phyloP scores from a whole-genome alignment of 2,329 filamentous ascomycete genomes.

The Sporothrix luriei region DNA sequence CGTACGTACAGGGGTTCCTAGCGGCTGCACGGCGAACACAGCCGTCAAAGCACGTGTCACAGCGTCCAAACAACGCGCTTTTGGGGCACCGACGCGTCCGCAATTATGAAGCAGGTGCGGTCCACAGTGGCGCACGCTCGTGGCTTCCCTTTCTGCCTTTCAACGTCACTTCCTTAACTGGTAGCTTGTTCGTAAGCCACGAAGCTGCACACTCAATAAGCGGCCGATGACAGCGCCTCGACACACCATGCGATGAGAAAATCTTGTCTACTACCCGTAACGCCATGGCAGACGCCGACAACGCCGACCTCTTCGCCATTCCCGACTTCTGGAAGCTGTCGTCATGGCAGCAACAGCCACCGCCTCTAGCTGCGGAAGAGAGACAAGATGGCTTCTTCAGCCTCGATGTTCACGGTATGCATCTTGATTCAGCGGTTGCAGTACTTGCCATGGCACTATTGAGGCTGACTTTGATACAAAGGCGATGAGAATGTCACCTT shows the following conservation, averaged over 20 bases:
- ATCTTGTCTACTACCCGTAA: neutral
- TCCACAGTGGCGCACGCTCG: slow-evolving; percentile 15
- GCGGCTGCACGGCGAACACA: neutral
- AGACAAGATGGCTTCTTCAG: slow-evolving; percentile 48
- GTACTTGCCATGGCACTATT: neutral
- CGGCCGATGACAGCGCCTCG: neutral
- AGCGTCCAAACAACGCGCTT: slow-evolving; percentile 26
- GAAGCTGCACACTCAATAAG: neutral
- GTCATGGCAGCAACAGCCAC: slow-evolving; percentile 48
- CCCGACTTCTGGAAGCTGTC: slow-evolving; percentile 63
- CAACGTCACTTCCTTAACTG: slow-evolving; percentile 29
- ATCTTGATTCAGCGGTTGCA: neutral
- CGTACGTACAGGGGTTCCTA: neutral
- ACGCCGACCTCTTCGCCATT: slow-evolving; percentile 63
- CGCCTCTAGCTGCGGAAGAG: slow-evolving; percentile 6
- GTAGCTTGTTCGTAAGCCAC: neutral
- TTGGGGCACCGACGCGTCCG: slow-evolving; percentile 25
- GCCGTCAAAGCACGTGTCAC: neutral
- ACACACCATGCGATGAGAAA: neutral
- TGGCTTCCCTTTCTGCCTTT: slow-evolving; percentile 12
- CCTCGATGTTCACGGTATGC: slow-evolving; percentile 44
- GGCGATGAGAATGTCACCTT: slow-evolving; percentile 24
- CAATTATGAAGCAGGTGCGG: slow-evolving; percentile 1
- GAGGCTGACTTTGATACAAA: neutral
- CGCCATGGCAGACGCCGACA: slow-evolving; percentile 37